Conservation (phyloP, 2,329 filamentous ascomycete species). For the Sporothrix curviconia region DNA sequence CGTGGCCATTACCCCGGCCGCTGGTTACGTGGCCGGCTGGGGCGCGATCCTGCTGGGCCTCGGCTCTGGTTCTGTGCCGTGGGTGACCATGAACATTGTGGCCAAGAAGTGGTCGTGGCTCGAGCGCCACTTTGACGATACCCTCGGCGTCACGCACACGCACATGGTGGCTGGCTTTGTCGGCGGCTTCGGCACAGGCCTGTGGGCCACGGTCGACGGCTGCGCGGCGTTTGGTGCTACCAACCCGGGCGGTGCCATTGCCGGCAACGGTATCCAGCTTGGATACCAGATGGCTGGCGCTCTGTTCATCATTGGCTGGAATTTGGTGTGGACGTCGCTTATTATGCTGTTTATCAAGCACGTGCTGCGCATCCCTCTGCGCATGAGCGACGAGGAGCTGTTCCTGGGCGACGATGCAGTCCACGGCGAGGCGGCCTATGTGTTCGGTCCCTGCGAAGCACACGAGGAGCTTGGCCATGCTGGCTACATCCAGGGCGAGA, state of each 20-base stretch:
- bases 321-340: slow-evolving; percentile 42
- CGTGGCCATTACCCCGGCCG: slow-evolving; percentile 45
- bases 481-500: slow-evolving; percentile 24
- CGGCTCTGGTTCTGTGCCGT: slow-evolving; percentile 38
- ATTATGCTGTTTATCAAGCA: slow-evolving; percentile 46
- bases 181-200: slow-evolving; percentile 39
- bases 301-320: slow-evolving; percentile 44
- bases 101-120: slow-evolving; percentile 30
- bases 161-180: slow-evolving; percentile 41
- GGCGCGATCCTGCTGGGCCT: slow-evolving; percentile 42
- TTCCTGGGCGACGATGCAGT: slow-evolving; percentile 40
- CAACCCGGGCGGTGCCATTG: slow-evolving; percentile 41
- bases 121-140: slow-evolving; percentile 23
- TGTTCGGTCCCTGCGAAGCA: slow-evolving; percentile 25
- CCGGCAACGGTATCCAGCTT: slow-evolving; percentile 44
- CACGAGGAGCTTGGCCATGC: slow-evolving; percentile 18
- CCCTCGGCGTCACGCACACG: slow-evolving; percentile 29
- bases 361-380: slow-evolving; percentile 39
- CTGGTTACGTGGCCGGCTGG: slow-evolving; percentile 45
- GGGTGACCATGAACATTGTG: slow-evolving; percentile 43
- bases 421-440: slow-evolving; percentile 41
- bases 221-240: slow-evolving; percentile 39
- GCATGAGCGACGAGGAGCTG: slow-evolving; percentile 40
- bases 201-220: slow-evolving; percentile 41
- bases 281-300: slow-evolving; percentile 44